Base-by-base conservation (phyloP, 176 grass and related monocot genomes). In the Poa pratensis region DNA sequence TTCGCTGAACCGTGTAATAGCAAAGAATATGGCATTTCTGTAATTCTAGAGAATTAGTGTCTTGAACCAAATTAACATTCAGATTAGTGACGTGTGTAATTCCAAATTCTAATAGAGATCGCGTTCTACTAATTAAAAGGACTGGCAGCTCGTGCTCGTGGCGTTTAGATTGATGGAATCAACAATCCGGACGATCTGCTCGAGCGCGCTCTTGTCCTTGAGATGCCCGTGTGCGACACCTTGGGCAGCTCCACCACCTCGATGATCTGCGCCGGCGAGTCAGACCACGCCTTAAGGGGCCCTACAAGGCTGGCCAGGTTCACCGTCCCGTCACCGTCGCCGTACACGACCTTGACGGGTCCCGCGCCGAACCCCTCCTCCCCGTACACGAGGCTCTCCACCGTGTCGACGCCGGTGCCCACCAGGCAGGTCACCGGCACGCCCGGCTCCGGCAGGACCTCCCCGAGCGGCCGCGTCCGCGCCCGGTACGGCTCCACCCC, bases 281-380 rank as follows among this genome's bases (percentile, higher is more conserved):
- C 81, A 1, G 78, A 79, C 95, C 95, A 97, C 7, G 90, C 88
- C n/a, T 89, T 89, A 75, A 92, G 69, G 23, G 93, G 88, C 0
- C 84, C 78, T 28, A 93, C 39, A 68, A 94, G 88, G 84, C 95
- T 97, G 10, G 53, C 89, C 16, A 93, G 60, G 74, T 91, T 97
- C 57, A 97, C 95, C 42, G 87, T 91, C 6, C 92, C 95, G 68
- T 97, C 95, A 0, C 95, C 95, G 79, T 97, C 92, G 9, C 90
- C 92, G 57, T 94, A 94, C 22, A 89, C 88, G 40, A 94, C 81
- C 20, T 82, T 23, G 11, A 86, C 79, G 1, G 92, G 95, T 0
- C 12, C 58, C 24, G 74, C 88, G 5, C 93, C 92, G 48, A 94
- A 94, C 0, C 95, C 92, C 0, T 30, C 27, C 6, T 66, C 52